A percentile compares a stretch with the other conserved stretches of the same genome.
phyloP scores from a whole-genome alignment of 2,329 filamentous ascomycete species.

The Ophiostoma sp. region DNA sequence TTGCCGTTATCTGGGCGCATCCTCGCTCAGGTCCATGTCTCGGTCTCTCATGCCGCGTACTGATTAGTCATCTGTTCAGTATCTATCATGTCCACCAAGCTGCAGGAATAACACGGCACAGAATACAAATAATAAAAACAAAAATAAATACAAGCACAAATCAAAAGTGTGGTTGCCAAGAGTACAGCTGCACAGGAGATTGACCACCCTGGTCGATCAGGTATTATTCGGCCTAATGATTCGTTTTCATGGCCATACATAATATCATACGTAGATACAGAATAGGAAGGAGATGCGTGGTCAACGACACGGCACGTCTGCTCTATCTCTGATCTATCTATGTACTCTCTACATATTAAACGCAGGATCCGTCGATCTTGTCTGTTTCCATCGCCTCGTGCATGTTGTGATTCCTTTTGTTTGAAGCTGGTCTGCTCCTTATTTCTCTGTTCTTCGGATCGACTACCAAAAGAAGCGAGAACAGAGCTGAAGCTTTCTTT shows the following conservation, averaged over 20 bases:
- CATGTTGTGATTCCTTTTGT: neutral
- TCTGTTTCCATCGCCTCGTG: neutral
- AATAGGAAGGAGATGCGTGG: conserved; percentile 5
- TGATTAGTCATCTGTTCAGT: no score
- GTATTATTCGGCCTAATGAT: neutral
- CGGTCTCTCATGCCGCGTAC: neutral
- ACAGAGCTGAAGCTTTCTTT: no score
- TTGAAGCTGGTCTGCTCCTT: neutral
- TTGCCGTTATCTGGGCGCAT: neutral
- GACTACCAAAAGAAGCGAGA: no score
- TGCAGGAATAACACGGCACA: no score
- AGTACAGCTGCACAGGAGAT: neutral
- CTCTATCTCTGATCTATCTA: no score
- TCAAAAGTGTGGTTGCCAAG: neutral
- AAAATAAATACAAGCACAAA: no score
- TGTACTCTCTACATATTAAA: neutral
- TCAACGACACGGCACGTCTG: neutral
- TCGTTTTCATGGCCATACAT: neutral
- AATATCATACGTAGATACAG: neutral
- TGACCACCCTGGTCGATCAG: neutral
- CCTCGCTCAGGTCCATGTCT: neutral
- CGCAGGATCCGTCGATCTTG: neutral
- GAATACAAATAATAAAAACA: no score
- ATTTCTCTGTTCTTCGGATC: no score
- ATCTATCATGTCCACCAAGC: neutral